phyloP scores from a whole-genome alignment of 2,329 filamentous ascomycete species.

The Exophiala mesophila region DNA sequence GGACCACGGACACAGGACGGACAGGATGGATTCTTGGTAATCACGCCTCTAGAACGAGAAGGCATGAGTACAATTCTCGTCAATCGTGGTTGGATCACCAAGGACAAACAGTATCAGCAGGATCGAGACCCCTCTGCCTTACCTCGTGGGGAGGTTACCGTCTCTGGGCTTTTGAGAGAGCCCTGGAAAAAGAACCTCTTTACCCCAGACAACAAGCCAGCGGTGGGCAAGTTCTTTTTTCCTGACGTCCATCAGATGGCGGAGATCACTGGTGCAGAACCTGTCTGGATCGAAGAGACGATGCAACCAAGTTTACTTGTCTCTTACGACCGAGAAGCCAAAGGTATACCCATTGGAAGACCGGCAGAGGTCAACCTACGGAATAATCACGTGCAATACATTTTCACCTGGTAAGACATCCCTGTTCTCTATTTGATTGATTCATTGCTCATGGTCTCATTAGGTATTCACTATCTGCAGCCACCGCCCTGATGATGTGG shows the following conservation, averaged over 20 bases:
- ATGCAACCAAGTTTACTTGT: constrained; percentile 80
- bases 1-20: constrained; percentile 86
- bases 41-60: constrained; percentile 80
- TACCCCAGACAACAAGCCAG: constrained; percentile 82
- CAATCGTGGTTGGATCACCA: constrained; percentile 86
- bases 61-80: constrained; percentile 69
- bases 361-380: constrained; percentile 84
- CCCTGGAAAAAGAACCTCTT: constrained; percentile 99
- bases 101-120: constrained; percentile 63
- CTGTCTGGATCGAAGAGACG: constrained; percentile 93
- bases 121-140: constrained; percentile 58
- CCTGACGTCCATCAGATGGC: constrained; percentile 94
- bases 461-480: constrained; percentile 80
- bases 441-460: constrained; percentile 23
- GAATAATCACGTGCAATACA: constrained; percentile 98
- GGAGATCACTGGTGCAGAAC: constrained; percentile 69
- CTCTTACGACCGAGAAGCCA: constrained; percentile 67
- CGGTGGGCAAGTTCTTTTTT: constrained; percentile 86
- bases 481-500: constrained; percentile 92
- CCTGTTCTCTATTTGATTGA: constrained; percentile 2
- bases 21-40: constrained; percentile 81
- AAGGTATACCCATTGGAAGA: constrained; percentile 84
- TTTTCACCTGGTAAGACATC: constrained; percentile 83
- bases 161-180: constrained; percentile 79
- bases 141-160: constrained; percentile 64